Base-by-base conservation (phyloP, 257 asterid species). In the Penstemon davidsonii region DNA sequence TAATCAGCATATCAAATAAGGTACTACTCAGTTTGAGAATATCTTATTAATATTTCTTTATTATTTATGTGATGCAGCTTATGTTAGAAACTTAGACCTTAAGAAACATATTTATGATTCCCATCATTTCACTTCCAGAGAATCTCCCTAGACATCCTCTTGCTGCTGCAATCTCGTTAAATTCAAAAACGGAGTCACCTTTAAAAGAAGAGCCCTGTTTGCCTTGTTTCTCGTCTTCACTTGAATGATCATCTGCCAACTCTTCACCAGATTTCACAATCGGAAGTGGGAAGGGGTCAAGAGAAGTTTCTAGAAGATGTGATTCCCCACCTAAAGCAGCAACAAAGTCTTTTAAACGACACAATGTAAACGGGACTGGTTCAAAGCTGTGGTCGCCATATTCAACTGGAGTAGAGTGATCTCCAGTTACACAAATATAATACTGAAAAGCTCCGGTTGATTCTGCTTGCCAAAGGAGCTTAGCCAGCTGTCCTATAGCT, bases 311-410 rank as follows among this genome's bases (percentile, higher is more conserved):
- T 38, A 78, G 75, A 64, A 94, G 79, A 25, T 56, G 70, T 0
- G 85, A 70, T 54, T 91, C 97, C 44, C 95, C 95, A 38, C 99
- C 97, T 36, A 81, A 37, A 55, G 92, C 86, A 38, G 79, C 88
- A 46, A 87, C 90, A 75, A 88, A 91, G 79, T 94, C 97, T 69
- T 81, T 86, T 75, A 94, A 65, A 50, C 83, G 81, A 71, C 99
- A 94, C 50, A 91, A 58, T n/a, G 96, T 44, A 59, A 91, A 91
- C 0, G 97, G 99, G 69, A 94, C 97, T 0, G 97, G 93, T 83
- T 94, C 97, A 59, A 91, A 91, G 86, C 99, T 94, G 88, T 94
- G 99, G 83, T 94, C 99, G n/a, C 97, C 99, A 52, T 88, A 93
- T 71, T 93, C 99, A 54, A 93, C 99, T 7, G 99, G 99, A 43